phyloP scores from a whole-genome alignment of 2,329 filamentous ascomycete species.

The Thermoascus crustaceus region DNA sequence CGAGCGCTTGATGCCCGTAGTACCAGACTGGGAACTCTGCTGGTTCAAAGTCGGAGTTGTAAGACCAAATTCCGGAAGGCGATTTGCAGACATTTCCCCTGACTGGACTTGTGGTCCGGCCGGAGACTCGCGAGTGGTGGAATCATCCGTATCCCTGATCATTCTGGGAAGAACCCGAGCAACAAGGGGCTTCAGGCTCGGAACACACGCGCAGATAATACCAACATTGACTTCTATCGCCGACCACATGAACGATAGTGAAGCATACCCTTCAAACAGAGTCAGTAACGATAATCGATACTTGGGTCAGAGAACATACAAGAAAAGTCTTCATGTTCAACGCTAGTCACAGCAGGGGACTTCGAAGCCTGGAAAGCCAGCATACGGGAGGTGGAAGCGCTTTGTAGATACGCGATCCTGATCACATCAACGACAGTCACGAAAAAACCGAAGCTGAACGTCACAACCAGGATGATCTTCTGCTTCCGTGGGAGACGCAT shows the following conservation, averaged over 20 bases:
- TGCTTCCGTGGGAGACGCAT: conserved; percentile 80
- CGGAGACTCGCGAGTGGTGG: conserved; percentile 10
- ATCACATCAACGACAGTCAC: conserved; percentile 82
- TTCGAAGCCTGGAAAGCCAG: conserved; percentile 13
- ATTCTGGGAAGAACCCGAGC: conserved; percentile 52
- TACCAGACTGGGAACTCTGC: too few species aligned
- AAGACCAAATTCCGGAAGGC: too few species aligned
- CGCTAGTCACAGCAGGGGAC: conserved; percentile 1
- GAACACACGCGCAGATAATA: conserved; percentile 86
- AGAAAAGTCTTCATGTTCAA: conserved; percentile 40
- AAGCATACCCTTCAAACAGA: conserved; percentile 65
- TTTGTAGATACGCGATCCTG: conserved; percentile 81
- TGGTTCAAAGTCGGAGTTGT: too few species aligned
- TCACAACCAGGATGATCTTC: conserved; percentile 78
- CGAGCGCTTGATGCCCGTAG: too few species aligned
- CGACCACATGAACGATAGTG: conserved; percentile 86
- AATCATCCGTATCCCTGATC: conserved; percentile 41
- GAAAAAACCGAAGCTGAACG: conserved; percentile 80
- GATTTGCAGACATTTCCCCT: conserved; percentile 14
- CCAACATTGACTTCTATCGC: conserved; percentile 85
- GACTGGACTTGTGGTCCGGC: conserved; percentile 6
- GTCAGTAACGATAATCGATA: conserved; percentile 31
- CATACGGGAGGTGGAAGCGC: conserved; percentile 46
- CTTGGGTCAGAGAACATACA: conserved; percentile 27
- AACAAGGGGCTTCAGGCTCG: conserved; percentile 79